These are phyloP conservation scores for Geotrichum candidum DNA, from an alignment of 1,139 yeast species.

Conservation along the genomic window DNA sequence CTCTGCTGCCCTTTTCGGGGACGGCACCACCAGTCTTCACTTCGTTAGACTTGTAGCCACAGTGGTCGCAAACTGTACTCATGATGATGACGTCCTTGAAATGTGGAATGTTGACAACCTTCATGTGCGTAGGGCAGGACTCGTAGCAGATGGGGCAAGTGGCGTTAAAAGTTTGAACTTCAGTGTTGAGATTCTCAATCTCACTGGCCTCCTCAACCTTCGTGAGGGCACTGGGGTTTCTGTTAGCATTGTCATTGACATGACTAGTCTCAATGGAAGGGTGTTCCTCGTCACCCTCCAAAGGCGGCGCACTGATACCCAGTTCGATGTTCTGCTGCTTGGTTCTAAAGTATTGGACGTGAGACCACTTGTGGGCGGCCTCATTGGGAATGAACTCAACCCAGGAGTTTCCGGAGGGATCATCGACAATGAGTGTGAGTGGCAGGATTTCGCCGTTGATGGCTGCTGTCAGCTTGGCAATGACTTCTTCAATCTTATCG, in stretches of 20 bases:
- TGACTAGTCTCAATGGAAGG: slow-evolving; percentile 35
- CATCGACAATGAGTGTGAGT: slow-evolving; percentile 74
- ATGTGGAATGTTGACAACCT: slow-evolving; percentile 93
- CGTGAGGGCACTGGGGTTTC: slow-evolving; percentile 27
- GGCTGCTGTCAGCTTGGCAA: slow-evolving; percentile 51
- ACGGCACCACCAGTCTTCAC: slow-evolving; percentile 98
- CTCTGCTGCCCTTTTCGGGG: slow-evolving; percentile 75
- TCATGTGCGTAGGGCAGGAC: slow-evolving; percentile 89
- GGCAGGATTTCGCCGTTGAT: slow-evolving; percentile 69
- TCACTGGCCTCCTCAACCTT: slow-evolving; percentile 49
- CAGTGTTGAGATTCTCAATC: slow-evolving; percentile 77
- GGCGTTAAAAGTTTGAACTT: slow-evolving; percentile 89
- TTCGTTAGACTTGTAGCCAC: slow-evolving; percentile 96
- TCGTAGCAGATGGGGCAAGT: slow-evolving; percentile 82
- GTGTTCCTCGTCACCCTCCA: slow-evolving; percentile 41
- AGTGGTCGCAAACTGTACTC: slow-evolving; percentile 87
- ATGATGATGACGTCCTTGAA: slow-evolving; percentile 94
- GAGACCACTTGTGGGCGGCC: slow-evolving; percentile 86
- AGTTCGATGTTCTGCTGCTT: slow-evolving; percentile 83
- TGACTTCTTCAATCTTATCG: slow-evolving; percentile 66
- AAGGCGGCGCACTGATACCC: slow-evolving; percentile 81
- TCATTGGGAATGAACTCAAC: slow-evolving; percentile 86
- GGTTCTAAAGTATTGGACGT: slow-evolving; percentile 73
- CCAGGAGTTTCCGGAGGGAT: slow-evolving; percentile 98
- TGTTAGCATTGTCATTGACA: slow-evolving; percentile 32